Base-by-base conservation (phyloP, 176 grass and related monocot genomes). In the Areca catechu region DNA sequence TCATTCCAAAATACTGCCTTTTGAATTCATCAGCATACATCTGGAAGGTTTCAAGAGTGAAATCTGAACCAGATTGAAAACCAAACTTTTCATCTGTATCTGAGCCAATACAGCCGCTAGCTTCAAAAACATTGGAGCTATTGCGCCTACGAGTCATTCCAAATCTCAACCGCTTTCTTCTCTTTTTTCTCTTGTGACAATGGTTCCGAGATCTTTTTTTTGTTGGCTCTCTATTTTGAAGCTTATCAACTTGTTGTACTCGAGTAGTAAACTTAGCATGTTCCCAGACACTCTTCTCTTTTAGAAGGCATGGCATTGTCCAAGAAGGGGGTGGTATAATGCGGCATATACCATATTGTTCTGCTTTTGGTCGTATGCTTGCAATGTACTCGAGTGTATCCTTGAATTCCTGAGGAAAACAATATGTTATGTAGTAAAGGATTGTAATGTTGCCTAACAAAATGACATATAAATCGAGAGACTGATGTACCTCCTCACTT, bases 321-420 rank as follows among this genome's bases (percentile, higher is more conserved):
- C 92, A 97, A 64, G 83, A 88, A 61, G 50, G 24, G 22, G 93
- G 93, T 56, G 93, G 87, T 73, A 97, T 68, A 77, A 97, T 83
- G 37, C 83, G 82, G 63, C 93, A 97, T 65, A 97, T 91, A 62
- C 93, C 93, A 61, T 82, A 88, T 66, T 82, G 82, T 71, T 97
- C 86, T 49, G 84, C 87, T 73, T 72, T 67, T 9, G 74, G 68
- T 16, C 80, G n/a, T n/a, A n/a, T n/a, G n/a, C n/a, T n/a, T n/a
- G n/a, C n/a, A n/a, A n/a, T n/a, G n/a, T n/a, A n/a, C 14, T 57
- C 58, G 18, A 97, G 85, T 53, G 93, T 72, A 69, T 97, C 93
- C 79, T 79, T 79, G 53, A 97, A 97, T 63, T 97, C 93, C 93
- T 97, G 48, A 57, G 54, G 58, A 59, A 16, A 80, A 79, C 82